Evolutionary conservation across 768 basidiomycete genomes (phyloP), one percentile per base, ranked within the genome.

Genomic region (Leucocoprinus sp.): DNA sequence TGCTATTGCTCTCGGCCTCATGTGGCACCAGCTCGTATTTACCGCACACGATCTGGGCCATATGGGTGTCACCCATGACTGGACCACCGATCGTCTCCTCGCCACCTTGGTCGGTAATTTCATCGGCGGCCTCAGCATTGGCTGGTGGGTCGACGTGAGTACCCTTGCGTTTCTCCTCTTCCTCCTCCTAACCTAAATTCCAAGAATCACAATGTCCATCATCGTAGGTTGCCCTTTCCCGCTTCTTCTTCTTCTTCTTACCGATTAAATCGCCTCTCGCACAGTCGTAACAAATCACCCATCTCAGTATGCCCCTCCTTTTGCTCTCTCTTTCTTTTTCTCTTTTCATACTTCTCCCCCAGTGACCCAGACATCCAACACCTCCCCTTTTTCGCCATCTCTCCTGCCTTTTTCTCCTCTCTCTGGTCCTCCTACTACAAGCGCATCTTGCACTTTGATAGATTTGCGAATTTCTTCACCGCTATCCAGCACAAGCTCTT

Each of bases 101-200:
- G 84, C 80, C 9, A 93, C 84, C 29, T 59, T 82, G 24, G 67
- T 97, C 36, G 88, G 95, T 0, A 78, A 92, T 60, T 90, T 83
- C 56, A 69, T 93, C 37, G 96, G 96, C 19, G 96, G 96, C 4
- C 68, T 99, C 43, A 96, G 93, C 59, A 74, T 96, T 18, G 90
- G 93, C 31, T 99, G 96, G 96, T 99, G 95, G 95, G 88, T 91
- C 31, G 77, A 93, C 61, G 93, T 93, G 55, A 67, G 92, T 80
- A n/a, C 9, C n/a, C n/a, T n/a, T 40, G 28, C 42, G 29, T 19
- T 24, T 12, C 26, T 33, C 23, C n/a, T 21, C 43, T 26, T 47
- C 1, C n/a, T n/a, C n/a, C n/a, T n/a, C n/a, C n/a, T n/a, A n/a
- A n/a, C 28, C 18, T 8, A 40, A 26, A 14, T 5, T 27, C 11